Conservation (phyloP, 805 yeast species). For the baker's yeast (Saccharomyces cerevisiae) region DNA sequence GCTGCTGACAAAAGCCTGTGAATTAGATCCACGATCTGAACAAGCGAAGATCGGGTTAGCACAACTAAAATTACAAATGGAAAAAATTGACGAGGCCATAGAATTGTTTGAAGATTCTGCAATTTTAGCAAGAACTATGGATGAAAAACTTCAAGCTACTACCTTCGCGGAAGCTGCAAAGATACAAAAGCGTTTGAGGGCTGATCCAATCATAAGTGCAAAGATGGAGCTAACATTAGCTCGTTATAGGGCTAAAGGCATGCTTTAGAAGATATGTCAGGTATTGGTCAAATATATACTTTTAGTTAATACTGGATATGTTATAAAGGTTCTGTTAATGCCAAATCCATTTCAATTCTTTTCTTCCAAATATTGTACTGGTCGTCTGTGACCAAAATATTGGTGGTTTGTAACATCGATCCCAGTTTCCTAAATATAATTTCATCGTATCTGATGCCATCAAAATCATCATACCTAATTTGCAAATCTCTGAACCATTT, state of each 20-base stretch:
- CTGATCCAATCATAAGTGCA: conserved; percentile 51
- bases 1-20: conserved; percentile 65
- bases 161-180: conserved; percentile 87
- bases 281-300: background rate
- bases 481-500: conserved; percentile 57
- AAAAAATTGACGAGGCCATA: conserved; percentile 69
- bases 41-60: conserved; percentile 80
- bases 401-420: conserved; percentile 31
- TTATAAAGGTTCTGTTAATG: conserved; percentile 13
- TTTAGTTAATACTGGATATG: too few relatives aligned
- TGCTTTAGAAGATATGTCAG: conserved; percentile 11
- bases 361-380: conserved; percentile 31
- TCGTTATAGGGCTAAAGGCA: conserved; percentile 22
- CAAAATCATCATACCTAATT: conserved; percentile 32
- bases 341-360: conserved; percentile 23
- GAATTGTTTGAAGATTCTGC: conserved; percentile 71
- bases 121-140: conserved; percentile 65
- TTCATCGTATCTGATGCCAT: conserved; percentile 22
- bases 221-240: conserved; percentile 52
- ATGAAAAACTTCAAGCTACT: conserved; percentile 80
- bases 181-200: conserved; percentile 66
- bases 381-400: conserved; percentile 26
- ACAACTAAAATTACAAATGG: conserved; percentile 73
- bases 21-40: conserved; percentile 80
- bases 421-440: conserved; percentile 24